Conservation (phyloP, 208 protist species). For the Leishmania aethiopica region DNA sequence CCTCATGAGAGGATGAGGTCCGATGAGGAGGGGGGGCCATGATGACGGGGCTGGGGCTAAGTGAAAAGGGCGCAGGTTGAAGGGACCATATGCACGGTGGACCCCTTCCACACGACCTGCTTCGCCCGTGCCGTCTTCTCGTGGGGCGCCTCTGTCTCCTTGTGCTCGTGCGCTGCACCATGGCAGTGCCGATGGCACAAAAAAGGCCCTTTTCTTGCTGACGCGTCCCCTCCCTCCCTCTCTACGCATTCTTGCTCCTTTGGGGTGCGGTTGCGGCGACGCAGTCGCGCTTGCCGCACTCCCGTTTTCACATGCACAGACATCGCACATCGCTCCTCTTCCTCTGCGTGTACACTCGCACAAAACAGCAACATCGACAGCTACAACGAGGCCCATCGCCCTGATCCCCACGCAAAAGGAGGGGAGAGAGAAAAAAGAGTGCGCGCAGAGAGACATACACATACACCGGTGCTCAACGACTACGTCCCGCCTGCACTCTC, state of each 20-base stretch:
- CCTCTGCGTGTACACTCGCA: neutral
- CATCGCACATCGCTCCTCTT: neutral
- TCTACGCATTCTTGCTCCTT: neutral
- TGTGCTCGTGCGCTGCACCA: neutral
- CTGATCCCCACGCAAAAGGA: neutral
- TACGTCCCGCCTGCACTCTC: neutral
- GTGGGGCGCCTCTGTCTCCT: neutral
- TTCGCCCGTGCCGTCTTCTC: neutral
- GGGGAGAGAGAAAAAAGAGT: neutral
- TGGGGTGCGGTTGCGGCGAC: neutral
- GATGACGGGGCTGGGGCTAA: neutral
- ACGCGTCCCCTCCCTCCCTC: neutral
- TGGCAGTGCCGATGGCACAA: neutral
- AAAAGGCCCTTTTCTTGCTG: neutral
- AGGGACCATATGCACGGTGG: neutral
- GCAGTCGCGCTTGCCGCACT: neutral
- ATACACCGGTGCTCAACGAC: neutral
- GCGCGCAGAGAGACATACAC: neutral
- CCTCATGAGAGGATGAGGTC: no score
- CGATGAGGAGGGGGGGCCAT: neutral
- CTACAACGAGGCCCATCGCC: neutral
- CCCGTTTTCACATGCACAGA: neutral
- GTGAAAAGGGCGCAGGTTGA: neutral
- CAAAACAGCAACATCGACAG: neutral
- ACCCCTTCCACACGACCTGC: neutral